These are phyloP conservation scores for Coniella lustricola DNA, from an alignment of 2,329 filamentous ascomycete genomes.

Conservation along the genomic window DNA sequence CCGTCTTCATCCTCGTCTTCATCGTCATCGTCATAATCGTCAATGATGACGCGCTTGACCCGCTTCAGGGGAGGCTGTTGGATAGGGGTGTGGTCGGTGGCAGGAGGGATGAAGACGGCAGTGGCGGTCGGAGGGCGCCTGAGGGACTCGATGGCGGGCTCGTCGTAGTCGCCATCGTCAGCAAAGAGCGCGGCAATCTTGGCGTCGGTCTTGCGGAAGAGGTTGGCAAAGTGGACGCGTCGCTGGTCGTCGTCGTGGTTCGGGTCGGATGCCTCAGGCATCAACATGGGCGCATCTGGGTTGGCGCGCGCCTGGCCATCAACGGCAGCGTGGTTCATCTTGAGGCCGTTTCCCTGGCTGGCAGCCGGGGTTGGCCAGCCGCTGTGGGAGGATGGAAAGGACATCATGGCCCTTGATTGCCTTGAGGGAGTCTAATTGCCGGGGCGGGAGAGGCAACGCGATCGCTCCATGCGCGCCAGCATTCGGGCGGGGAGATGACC, in stretches of 20 bases:
- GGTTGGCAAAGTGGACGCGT: conserved; percentile 66
- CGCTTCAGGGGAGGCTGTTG: conserved; percentile 64
- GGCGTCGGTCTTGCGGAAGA: conserved; percentile 71
- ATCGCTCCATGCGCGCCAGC: conserved; percentile 46
- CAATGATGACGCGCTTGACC: conserved; percentile 69
- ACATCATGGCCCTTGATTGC: conserved; percentile 55
- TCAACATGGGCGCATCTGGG: conserved; percentile 41
- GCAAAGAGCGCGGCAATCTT: conserved; percentile 71
- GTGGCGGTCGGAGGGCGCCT: conserved; percentile 30
- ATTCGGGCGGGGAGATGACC: conserved; percentile 44
- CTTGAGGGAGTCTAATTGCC: conserved; percentile 33
- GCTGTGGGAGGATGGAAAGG: conserved; percentile 59
- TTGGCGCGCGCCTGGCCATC: conserved; percentile 48
- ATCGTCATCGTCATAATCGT: conserved; percentile 82
- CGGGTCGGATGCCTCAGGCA: conserved; percentile 51
- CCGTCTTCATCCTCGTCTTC: conserved; percentile 66
- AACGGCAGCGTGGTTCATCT: conserved; percentile 52
- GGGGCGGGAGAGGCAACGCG: conserved; percentile 35
- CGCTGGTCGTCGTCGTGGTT: conserved; percentile 63
- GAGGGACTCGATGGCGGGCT: conserved; percentile 46
- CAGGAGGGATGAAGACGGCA: conserved; percentile 36
- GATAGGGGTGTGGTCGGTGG: conserved; percentile 52
- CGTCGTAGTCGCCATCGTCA: conserved; percentile 47
- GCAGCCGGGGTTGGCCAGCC: conserved; percentile 55
- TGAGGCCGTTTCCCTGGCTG: conserved; percentile 39